Evolutionary conservation across 805 yeast genomes (phyloP).

Genomic region (Zygosaccharomyces bisporus): DNA sequence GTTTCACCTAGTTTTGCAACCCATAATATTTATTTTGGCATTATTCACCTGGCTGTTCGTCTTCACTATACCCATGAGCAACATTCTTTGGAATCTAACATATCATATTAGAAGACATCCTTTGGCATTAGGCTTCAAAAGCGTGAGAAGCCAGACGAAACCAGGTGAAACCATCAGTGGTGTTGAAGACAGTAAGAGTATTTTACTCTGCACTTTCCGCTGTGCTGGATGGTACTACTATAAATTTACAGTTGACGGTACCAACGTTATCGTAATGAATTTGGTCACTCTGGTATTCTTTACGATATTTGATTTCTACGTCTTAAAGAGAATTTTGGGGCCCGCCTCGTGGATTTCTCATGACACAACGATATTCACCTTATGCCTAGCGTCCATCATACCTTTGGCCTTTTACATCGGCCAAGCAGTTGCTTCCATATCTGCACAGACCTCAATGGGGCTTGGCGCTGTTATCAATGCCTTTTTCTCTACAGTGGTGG

Average conservation of each 20-base stretch:
- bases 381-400: conserved; percentile 78
- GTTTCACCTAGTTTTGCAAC: conserved; percentile 68
- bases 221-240: conserved; percentile 91
- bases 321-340: conserved; percentile 49
- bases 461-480: conserved; percentile 98
- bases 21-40: conserved; percentile 54
- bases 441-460: conserved; percentile 98
- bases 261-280: conserved; percentile 88
- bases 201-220: conserved; percentile 85
- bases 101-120: conserved; percentile 88
- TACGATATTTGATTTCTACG: conserved; percentile 73
- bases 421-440: conserved; percentile 98
- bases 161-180: conserved; percentile 15
- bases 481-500: conserved; percentile 93
- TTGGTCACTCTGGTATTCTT: conserved; percentile 73
- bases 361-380: conserved; percentile 61
- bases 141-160: conserved; percentile 41
- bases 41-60: conserved; percentile 75
- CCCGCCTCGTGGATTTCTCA: conserved; percentile 41
- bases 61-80: conserved; percentile 91
- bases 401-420: conserved; percentile 97
- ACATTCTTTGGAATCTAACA: conserved; percentile 61
- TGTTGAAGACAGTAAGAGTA: conserved; percentile 43
- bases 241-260: conserved; percentile 94
- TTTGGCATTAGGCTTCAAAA: conserved; percentile 72